phyloP scores from a whole-genome alignment of 352 stramenopile genomes.

The Globisporangium nunn region DNA sequence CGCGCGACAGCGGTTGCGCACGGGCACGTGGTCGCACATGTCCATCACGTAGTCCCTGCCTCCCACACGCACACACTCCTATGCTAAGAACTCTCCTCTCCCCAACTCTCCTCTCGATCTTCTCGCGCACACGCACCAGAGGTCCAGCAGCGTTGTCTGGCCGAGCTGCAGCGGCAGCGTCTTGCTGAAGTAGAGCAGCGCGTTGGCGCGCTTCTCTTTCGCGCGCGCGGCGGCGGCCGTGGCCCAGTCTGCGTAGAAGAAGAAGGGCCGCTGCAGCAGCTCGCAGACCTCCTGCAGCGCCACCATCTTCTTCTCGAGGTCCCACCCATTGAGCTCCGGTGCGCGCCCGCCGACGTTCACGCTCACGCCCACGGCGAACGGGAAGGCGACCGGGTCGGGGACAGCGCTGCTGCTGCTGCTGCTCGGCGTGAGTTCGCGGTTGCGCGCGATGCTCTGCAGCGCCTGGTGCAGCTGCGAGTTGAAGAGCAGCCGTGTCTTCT shows the following conservation, averaged over 20 bases:
- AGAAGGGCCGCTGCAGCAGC: constrained; percentile 58
- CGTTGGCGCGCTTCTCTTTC: constrained; percentile 38
- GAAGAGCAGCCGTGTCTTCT: constrained; percentile 58
- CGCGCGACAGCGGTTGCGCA: constrained; percentile 59
- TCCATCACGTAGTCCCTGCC: constrained; percentile 78
- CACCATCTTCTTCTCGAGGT: constrained; percentile 75
- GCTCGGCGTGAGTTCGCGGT: constrained; percentile 35
- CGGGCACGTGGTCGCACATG: constrained; percentile 70
- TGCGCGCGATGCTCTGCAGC: constrained; percentile 56
- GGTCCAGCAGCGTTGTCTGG: constrained; percentile 63
- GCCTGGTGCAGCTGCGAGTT: constrained; percentile 69
- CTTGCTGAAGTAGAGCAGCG: constrained; percentile 66
- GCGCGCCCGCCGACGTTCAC: constrained; percentile 21
- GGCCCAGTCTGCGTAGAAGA: constrained; percentile 71
- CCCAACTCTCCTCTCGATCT: not conserved
- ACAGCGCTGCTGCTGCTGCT: constrained; percentile 17
- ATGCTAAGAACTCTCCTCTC: no score
- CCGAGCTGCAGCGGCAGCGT: constrained; percentile 58
- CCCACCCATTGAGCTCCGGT: constrained; percentile 64
- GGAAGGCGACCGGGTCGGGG: constrained; percentile 13
- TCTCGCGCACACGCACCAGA: constrained; percentile 34
- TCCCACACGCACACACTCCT: not conserved
- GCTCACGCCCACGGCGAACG: constrained; percentile 1
- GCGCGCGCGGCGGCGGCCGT: constrained; percentile 16
- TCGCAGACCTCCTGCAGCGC: constrained; percentile 49